Evolutionary conservation across 2,329 filamentous ascomycete genomes (phyloP).

Genomic region (Conoideocrella luteorostrata): DNA sequence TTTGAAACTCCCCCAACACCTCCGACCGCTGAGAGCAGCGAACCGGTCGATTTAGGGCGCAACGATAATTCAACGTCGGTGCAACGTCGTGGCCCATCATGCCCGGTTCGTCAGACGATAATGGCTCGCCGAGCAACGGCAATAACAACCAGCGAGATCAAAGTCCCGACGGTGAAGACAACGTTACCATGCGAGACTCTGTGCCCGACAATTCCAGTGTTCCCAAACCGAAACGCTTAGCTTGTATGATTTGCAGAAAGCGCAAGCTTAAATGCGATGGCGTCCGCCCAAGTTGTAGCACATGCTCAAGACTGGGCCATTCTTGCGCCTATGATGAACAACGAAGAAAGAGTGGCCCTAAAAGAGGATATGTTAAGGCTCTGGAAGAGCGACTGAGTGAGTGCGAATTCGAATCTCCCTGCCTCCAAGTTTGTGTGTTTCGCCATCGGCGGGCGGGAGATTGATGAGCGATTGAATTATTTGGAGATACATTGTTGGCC

Average conservation of each 20-base stretch:
- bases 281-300: slow-evolving; percentile 75
- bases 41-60: no score
- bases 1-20: not conserved
- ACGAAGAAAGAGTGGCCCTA: slow-evolving; percentile 88
- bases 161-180: slow-evolving; percentile 27
- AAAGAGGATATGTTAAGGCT: slow-evolving; percentile 90
- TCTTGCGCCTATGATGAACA: slow-evolving; percentile 88
- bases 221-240: slow-evolving; percentile 84
- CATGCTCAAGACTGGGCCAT: slow-evolving; percentile 80
- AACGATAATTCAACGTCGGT: not conserved
- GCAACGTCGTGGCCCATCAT: slow-evolving; percentile 15
- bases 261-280: slow-evolving; percentile 90
- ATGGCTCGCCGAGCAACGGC: slow-evolving; percentile 26
- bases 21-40: not conserved
- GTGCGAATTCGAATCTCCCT: no score
- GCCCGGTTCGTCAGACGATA: slow-evolving; percentile 33
- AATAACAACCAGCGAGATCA: slow-evolving; percentile 20
- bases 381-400: slow-evolving; percentile 86
- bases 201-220: slow-evolving; percentile 49
- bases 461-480: no score
- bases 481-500: no score
- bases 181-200: slow-evolving; percentile 29
- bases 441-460: no score
- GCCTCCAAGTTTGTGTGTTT: not conserved
- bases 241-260: slow-evolving; percentile 89